Evolutionary conservation across 768 basidiomycete species (phyloP), one percentile per base, ranked within the genome.

Genomic region (Grammothele lineata): DNA sequence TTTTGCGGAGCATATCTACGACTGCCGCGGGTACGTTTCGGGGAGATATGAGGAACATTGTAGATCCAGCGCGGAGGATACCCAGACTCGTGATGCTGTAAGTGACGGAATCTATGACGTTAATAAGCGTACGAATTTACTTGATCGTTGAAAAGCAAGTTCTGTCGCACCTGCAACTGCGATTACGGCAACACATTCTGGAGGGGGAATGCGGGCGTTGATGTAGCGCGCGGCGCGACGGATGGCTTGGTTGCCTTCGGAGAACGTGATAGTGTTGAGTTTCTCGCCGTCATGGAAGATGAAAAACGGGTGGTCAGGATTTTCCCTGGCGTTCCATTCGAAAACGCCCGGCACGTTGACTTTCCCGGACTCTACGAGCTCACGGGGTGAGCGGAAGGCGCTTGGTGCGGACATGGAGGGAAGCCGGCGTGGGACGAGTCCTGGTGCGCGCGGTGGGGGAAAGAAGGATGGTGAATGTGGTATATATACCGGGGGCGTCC

Each of bases 1-100:
- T 46, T 26, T 47, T 40, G 15, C 43, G 46, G 30, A 53, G 11
- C 4, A 71, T 62, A 37, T 69, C 59, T 9, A 66, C 66, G 3
- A 68, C 46, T 1, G 59, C 63, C 1, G 45, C 49, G 8, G 55
- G 56, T 10, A 66, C 66, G 47, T 68, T 68, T 4, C 66, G 60
- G 8, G 57, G 56, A 11, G 68, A 66, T 27, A 70, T 58, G 4
- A 68, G 62, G 55, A 72, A 72, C 7, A 58, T 51, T 25, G 43
- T 43, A 36, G 44, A 49, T 5, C 57, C 60, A 4, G 56, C 53
- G 2, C 51, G 45, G 6, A 61, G 38, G n/a, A 61, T 44, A 11
- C 61, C 57, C 26, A 57, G 17, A 3, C 53, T 25, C 9, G 43
- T 45, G 17, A 47, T 40, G 22, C 34, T 36, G 50, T 59, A 61